phyloP scores from a whole-genome alignment of 768 basidiomycete species.

The Mycena filopes region DNA sequence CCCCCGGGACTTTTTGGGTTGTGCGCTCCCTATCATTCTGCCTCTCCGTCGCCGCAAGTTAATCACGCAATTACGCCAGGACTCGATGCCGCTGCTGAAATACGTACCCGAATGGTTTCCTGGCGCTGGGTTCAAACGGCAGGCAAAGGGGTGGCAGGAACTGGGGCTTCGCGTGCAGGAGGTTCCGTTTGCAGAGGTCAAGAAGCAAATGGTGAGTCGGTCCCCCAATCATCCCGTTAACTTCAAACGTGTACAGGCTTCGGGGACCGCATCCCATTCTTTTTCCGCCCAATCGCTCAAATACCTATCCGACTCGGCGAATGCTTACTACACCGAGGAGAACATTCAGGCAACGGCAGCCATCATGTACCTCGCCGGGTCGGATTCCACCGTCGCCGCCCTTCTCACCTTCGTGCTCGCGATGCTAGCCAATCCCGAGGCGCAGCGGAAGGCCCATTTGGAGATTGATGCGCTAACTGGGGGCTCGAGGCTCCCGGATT shows the following conservation, averaged over 20 bases:
- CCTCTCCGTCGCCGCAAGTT: too few relatives aligned
- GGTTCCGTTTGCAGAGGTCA: conserved; percentile 47
- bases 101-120: conserved; percentile 59
- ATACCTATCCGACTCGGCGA: neutral
- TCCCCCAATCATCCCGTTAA: too few relatives aligned
- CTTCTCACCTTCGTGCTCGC: conserved; percentile 23
- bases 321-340: neutral
- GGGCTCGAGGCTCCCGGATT: conserved; percentile 43
- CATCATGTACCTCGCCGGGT: conserved; percentile 13
- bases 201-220: conserved; percentile 44
- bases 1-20: conserved; percentile 34
- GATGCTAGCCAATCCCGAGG: conserved; percentile 48
- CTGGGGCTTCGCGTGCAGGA: conserved; percentile 47
- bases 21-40: too few relatives aligned
- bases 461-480: conserved; percentile 51
- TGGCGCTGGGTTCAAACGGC: conserved; percentile 57
- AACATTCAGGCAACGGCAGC: neutral
- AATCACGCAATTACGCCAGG: too few relatives aligned
- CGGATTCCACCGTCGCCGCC: conserved; percentile 4
- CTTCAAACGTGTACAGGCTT: neutral
- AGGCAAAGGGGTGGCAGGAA: conserved; percentile 48
- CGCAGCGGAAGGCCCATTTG: conserved; percentile 47
- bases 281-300: neutral
- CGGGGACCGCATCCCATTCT: conserved; percentile 2
- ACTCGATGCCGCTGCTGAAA: conserved; percentile 41